Conservation (phyloP, 1,284 basidiomycete species). For the Schizophyllum amplum region DNA sequence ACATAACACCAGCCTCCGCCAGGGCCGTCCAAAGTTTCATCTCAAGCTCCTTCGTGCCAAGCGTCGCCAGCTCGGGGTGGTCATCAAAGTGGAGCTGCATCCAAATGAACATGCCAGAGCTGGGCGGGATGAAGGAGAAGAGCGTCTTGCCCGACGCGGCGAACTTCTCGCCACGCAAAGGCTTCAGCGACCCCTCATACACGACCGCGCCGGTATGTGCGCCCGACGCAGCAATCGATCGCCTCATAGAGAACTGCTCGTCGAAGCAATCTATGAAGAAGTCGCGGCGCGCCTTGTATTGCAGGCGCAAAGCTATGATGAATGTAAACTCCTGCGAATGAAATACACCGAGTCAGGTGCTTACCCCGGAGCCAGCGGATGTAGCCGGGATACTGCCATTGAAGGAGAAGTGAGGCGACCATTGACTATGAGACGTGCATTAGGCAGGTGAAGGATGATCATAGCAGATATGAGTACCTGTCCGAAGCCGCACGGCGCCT, state of each 20-base stretch:
- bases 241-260: slow-evolving; percentile 42
- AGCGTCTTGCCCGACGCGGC: slow-evolving; percentile 24
- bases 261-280: slow-evolving; percentile 48
- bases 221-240: slow-evolving; percentile 21
- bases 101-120: slow-evolving; percentile 66
- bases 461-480: slow-evolving; percentile 30
- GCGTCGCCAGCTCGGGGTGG: slow-evolving; percentile 39
- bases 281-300: slow-evolving; percentile 54
- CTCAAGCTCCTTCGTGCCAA: slow-evolving; percentile 41
- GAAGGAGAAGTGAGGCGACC: slow-evolving; percentile 51
- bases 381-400: slow-evolving; percentile 68
- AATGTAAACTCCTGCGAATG: not conserved
- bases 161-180: slow-evolving; percentile 33
- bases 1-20: slow-evolving; percentile 52
- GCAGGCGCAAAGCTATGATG: slow-evolving; percentile 37
- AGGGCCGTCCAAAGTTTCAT: slow-evolving; percentile 46
- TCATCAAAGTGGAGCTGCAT: slow-evolving; percentile 43
- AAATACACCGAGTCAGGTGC: slow-evolving; percentile 3
- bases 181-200: slow-evolving; percentile 34
- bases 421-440: slow-evolving; percentile 31
- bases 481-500: slow-evolving; percentile 68
- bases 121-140: slow-evolving; percentile 67
- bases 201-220: slow-evolving; percentile 30
- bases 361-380: slow-evolving; percentile 63
- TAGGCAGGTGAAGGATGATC: not conserved